Percentiles rank a stretch among this genome's conserved stretches.
Evolutionary conservation across 768 basidiomycete genomes (phyloP).

Genomic region (Rhodotorula toruloides): DNA sequence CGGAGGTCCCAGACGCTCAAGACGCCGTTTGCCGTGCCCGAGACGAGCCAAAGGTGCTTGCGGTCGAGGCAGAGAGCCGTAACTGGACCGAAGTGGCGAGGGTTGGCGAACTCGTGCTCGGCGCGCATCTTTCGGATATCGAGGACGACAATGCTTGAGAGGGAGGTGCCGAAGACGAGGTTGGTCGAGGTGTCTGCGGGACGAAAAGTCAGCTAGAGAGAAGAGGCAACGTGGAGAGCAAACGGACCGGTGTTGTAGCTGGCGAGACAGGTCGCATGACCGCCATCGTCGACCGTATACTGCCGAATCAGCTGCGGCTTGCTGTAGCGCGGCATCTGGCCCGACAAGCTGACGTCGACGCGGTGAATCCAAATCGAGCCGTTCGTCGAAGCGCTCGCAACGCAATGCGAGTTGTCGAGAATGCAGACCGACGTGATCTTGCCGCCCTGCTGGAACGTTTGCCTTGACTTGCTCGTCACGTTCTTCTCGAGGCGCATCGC

Average conservation of each 20-base stretch:
- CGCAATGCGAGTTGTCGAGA: constrained; percentile 73
- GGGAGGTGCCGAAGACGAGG: constrained; percentile 77
- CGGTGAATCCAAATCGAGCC: constrained; percentile 78
- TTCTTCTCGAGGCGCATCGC: constrained; percentile 85
- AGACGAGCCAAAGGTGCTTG: constrained; percentile 78
- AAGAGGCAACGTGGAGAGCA: background rate
- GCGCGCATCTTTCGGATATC: constrained; percentile 81
- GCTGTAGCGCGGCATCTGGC: constrained; percentile 72
- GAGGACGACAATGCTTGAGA: constrained; percentile 66
- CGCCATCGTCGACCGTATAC: constrained; percentile 67
- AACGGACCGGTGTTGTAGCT: constrained; percentile 69
- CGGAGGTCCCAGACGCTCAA: constrained; percentile 91
- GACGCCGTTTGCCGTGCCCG: constrained; percentile 78
- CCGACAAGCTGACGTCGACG: constrained; percentile 65
- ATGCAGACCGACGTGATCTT: constrained; percentile 66
- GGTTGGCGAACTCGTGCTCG: constrained; percentile 72
- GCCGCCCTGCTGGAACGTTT: constrained; percentile 57
- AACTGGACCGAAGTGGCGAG: constrained; percentile 78
- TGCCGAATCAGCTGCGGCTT: constrained; percentile 77
- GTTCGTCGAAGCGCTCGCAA: constrained; percentile 78
- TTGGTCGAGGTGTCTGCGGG: constrained; percentile 66
- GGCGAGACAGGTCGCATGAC: constrained; percentile 75
- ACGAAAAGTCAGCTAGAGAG: background rate
- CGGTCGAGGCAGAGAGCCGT: constrained; percentile 77
- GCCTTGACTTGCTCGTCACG: constrained; percentile 68